phyloP scores from a whole-genome alignment of 345 rosid species.

The Ceriops tagal region DNA sequence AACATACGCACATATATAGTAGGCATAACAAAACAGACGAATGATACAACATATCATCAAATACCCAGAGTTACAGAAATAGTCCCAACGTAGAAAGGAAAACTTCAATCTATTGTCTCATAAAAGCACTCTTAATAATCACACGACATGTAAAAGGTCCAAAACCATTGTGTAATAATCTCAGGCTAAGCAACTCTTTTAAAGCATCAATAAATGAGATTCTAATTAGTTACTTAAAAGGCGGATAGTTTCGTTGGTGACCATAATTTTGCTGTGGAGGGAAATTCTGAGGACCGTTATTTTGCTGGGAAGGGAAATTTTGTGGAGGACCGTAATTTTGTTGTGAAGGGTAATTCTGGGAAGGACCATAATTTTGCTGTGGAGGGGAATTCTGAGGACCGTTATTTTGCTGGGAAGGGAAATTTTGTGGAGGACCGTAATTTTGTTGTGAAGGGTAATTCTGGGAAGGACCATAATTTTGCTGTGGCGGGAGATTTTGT shows the following conservation, averaged over 20 bases:
- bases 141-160: not conserved
- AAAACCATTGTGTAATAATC: not conserved
- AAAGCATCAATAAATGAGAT: too few relatives aligned
- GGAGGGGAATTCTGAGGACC: slow-evolving; percentile 2
- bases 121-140: not conserved
- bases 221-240: slow-evolving; percentile 1
- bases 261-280: slow-evolving; percentile 11
- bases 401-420: slow-evolving; percentile 3
- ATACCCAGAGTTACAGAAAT: too few relatives aligned
- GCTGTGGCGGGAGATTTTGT: slow-evolving; percentile 24
- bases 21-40: too few relatives aligned
- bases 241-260: slow-evolving; percentile 5
- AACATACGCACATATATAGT: too few relatives aligned
- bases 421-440: not conserved
- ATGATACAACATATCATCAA: too few relatives aligned
- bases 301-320: slow-evolving; percentile 2
- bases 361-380: not conserved
- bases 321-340: not conserved
- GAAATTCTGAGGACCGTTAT: slow-evolving; percentile 3
- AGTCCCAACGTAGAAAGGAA: too few relatives aligned
- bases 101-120: not conserved
- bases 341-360: not conserved
- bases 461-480: slow-evolving; percentile 1
- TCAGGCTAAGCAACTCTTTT: not conserved
- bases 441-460: not conserved